Conservation (phyloP, 2,329 filamentous ascomycete genomes). For the Alternaria alternata region DNA sequence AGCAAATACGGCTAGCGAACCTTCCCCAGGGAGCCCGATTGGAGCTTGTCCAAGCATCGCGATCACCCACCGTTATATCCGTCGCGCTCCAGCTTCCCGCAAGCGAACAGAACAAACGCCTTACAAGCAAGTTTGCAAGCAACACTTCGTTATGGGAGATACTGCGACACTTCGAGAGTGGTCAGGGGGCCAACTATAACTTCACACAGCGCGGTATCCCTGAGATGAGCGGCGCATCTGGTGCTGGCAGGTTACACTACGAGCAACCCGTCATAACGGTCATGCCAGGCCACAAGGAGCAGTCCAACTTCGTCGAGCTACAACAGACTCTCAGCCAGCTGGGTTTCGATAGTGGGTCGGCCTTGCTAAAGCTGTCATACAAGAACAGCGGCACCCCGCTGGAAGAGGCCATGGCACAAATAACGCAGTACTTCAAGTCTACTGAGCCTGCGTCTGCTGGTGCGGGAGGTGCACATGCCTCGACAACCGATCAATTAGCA, state of each 20-base stretch:
- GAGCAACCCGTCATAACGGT: conserved; percentile 86
- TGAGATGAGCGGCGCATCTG: conserved; percentile 63
- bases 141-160: conserved; percentile 89
- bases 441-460: conserved; percentile 39
- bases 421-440: conserved; percentile 75
- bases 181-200: conserved; percentile 63
- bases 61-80: conserved; percentile 83
- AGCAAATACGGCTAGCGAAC: conserved; percentile 82
- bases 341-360: conserved; percentile 84
- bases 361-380: conserved; percentile 80
- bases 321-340: conserved; percentile 89
- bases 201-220: conserved; percentile 85
- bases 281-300: conserved; percentile 73
- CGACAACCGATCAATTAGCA: conserved; percentile 37
- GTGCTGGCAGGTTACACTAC: conserved; percentile 81
- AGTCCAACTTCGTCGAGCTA: conserved; percentile 79
- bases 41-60: conserved; percentile 86
- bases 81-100: conserved; percentile 84
- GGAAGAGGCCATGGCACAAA: conserved; percentile 84
- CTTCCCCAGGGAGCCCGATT: conserved; percentile 87
- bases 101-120: conserved; percentile 62
- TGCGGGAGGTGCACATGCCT: conserved; percentile 41
- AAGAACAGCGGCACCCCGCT: conserved; percentile 78
- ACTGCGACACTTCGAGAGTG: conserved; percentile 85
- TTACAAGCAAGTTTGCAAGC: conserved; percentile 87